Base-by-base conservation (phyloP, 1,284 basidiomycete species). In the Vanrija sp. region DNA sequence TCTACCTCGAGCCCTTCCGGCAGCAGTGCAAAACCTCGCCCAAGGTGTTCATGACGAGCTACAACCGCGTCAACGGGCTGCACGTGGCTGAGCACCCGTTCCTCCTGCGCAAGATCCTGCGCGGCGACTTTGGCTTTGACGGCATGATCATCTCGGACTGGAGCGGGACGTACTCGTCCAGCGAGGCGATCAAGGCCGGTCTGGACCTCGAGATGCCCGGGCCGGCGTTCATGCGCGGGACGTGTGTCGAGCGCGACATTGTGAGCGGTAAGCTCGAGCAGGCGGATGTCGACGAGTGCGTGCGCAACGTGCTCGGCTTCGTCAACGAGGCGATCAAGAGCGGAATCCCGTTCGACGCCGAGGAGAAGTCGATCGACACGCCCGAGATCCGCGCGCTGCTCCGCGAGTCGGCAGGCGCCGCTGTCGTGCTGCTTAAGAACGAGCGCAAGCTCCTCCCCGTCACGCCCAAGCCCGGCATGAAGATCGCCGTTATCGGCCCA, bases 1-100 rank as follows among this genome's bases (percentile, higher is more conserved):
- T 92, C 47, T 91, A 91, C 73, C 79, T 91, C 40, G 83, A 86
- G 79, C 86, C 86, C 0, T 91, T 91, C 78, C 87, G 89, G 83
- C 78, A 91, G 29, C 86, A 87, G 2, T 82, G 87, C 73, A 79
- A 84, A 55, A 54, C 67, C n/a, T 55, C 66, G 3, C 71, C 68
- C 5, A 53, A 51, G 25, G 55, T 56, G 15, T 58, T 64, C 25
- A 72, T 78, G 74, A 62, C 71, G 3, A 71, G 73, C 15, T 83
- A 84, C 62, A 83, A 83, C 61, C 78, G 80, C 7, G 73, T 85
- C 43, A 84, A 84, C 64, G 88, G 89, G 0, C 80, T 79, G 0
- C 89, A 91, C 64, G 82, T 79, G 25, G 84, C 85, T 3, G 89
- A 91, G 74, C 83, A 86, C 69, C 77, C 77, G 2, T 71, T 79